Evolutionary conservation across 2,329 filamentous ascomycete genomes (phyloP).

Genomic region (Colletotrichum sp.): DNA sequence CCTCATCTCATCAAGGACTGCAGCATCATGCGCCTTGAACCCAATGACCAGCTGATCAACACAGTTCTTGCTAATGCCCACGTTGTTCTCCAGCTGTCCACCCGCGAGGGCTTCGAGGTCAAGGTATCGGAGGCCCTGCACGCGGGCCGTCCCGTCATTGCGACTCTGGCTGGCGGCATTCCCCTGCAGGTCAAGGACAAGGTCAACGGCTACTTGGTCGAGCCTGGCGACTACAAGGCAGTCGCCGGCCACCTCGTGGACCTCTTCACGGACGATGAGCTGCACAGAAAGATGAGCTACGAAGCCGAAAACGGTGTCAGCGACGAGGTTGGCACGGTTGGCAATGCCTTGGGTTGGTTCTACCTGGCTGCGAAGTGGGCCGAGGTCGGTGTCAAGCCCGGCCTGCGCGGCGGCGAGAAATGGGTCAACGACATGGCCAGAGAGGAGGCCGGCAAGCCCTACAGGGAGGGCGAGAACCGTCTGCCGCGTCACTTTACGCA

Average conservation of each 20-base stretch:
- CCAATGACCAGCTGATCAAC: conserved; percentile 82
- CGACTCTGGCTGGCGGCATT: conserved; percentile 78
- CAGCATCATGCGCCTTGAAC: conserved; percentile 77
- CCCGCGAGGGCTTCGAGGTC: conserved; percentile 83
- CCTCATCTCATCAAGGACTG: conserved; percentile 68
- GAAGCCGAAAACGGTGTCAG: conserved; percentile 72
- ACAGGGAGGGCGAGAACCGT: conserved; percentile 63
- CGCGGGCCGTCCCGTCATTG: conserved; percentile 80
- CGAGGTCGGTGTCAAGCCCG: conserved; percentile 52
- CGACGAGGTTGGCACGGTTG: conserved; percentile 83
- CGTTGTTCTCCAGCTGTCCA: conserved; percentile 80
- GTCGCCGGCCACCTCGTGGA: conserved; percentile 72
- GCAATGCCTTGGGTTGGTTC: conserved; percentile 78
- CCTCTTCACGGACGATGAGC: conserved; percentile 67
- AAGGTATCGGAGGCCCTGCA: conserved; percentile 86
- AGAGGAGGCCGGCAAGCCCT: conserved; percentile 65
- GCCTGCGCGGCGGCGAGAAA: conserved; percentile 61
- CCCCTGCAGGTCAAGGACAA: conserved; percentile 77
- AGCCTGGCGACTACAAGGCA: conserved; percentile 70
- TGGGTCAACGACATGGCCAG: conserved; percentile 81
- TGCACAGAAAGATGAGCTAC: conserved; percentile 70
- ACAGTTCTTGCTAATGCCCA: conserved; percentile 74
- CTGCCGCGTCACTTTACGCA: conserved; percentile 56
- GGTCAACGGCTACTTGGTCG: conserved; percentile 76
- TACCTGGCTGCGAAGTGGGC: conserved; percentile 75